A percentile compares a stretch with the other conserved stretches of the same genome.
Conservation (phyloP, 2,329 filamentous ascomycete species). For the Diaporthe caulivora region DNA sequence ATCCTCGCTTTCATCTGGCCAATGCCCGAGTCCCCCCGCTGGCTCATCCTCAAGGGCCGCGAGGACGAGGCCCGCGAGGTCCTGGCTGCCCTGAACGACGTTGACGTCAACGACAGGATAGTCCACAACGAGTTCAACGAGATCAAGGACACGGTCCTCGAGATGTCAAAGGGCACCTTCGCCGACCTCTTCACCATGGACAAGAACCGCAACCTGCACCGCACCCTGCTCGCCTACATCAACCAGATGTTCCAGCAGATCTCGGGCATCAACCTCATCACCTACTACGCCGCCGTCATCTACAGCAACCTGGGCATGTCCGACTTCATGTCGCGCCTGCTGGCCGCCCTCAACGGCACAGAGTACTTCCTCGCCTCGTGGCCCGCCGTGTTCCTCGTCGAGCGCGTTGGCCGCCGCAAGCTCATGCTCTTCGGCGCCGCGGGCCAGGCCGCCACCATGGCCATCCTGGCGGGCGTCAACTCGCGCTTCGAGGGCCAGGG, state of each 20-base stretch:
- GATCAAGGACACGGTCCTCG: conserved; percentile 75
- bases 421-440: conserved; percentile 79
- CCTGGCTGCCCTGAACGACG: conserved; percentile 55
- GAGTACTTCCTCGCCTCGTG: conserved; percentile 69
- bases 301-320: conserved; percentile 59
- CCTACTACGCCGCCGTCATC: conserved; percentile 44
- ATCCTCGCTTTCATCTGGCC: conserved; percentile 65
- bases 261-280: conserved; percentile 47
- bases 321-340: conserved; percentile 67
- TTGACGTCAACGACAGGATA: conserved; percentile 60
- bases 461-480: conserved; percentile 65
- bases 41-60: conserved; percentile 58
- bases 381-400: conserved; percentile 71
- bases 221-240: conserved; percentile 41
- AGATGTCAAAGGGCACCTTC: conserved; percentile 52
- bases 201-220: conserved; percentile 42
- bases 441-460: conserved; percentile 75
- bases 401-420: conserved; percentile 74
- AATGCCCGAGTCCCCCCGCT: conserved; percentile 65
- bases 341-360: conserved; percentile 64
- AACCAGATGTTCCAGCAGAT: conserved; percentile 42
- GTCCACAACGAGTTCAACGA: conserved; percentile 65
- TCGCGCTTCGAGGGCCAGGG: conserved; percentile 42
- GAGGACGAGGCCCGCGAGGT: conserved; percentile 58
- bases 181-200: conserved; percentile 41